Evolutionary conservation across 2,329 filamentous ascomycete genomes (phyloP).

Genomic region (Phyllosticta ampelicida): DNA sequence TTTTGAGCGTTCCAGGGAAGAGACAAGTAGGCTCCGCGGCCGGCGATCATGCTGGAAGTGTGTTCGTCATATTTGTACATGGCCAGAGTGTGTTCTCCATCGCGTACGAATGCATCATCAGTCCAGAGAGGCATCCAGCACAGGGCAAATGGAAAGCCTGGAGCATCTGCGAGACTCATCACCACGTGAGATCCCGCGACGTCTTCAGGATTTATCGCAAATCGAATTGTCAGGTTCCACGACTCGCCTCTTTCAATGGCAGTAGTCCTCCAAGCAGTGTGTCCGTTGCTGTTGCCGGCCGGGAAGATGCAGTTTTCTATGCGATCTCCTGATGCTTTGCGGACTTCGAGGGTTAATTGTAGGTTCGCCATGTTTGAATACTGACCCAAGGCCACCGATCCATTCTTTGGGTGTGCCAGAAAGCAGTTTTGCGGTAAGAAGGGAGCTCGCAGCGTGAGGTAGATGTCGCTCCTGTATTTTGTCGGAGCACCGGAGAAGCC

Average conservation of each 20-base stretch:
- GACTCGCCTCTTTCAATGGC: constrained; percentile 66
- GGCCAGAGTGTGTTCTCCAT: constrained; percentile 70
- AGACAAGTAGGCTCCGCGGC: constrained; percentile 77
- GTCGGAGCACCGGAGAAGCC: constrained; percentile 89
- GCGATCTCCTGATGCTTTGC: constrained; percentile 64
- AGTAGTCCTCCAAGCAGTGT: constrained; percentile 82
- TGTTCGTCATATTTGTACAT: constrained; percentile 89
- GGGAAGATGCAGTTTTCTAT: constrained; percentile 82
- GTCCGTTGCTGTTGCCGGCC: constrained; percentile 65
- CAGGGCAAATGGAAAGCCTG: constrained; percentile 79
- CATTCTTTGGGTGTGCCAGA: constrained; percentile 61
- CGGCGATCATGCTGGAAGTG: constrained; percentile 61
- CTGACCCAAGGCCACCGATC: constrained; percentile 63
- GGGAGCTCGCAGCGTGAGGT: constrained; percentile 72
- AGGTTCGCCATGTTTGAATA: constrained; percentile 60
- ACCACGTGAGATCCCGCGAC: constrained; percentile 77
- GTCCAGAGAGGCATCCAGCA: constrained; percentile 94
- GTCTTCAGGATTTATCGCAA: constrained; percentile 67
- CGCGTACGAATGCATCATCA: constrained; percentile 75
- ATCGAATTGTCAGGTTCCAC: constrained; percentile 81
- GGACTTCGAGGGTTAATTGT: constrained; percentile 81
- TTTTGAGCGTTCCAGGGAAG: constrained; percentile 69
- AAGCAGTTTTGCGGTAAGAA: constrained; percentile 58
- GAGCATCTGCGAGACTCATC: constrained; percentile 79
- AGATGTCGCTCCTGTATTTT: constrained; percentile 85